phyloP scores from a whole-genome alignment of 1,139 yeast species.

The Ogataea hybrid region DNA sequence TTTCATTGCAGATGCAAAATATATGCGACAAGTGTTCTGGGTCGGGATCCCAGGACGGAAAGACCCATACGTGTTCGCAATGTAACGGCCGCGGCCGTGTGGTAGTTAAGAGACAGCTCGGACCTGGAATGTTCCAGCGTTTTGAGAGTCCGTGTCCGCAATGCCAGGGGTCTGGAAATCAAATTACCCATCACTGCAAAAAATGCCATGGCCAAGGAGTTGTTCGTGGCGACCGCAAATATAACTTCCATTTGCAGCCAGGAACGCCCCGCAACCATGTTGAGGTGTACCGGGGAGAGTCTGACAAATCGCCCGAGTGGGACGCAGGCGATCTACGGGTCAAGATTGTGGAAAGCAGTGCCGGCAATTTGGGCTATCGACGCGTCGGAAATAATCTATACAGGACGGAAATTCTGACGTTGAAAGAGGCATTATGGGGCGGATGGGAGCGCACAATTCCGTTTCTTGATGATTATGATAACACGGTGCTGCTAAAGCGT shows the following conservation, averaged over 20 bases:
- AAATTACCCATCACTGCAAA: conserved; percentile 61
- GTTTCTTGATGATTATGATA: conserved; percentile 61
- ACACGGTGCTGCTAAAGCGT: conserved; percentile 48
- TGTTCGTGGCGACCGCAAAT: conserved; percentile 51
- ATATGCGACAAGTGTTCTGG: conserved; percentile 79
- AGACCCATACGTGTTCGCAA: conserved; percentile 56
- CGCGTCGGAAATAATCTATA: conserved; percentile 72
- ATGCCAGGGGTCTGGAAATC: conserved; percentile 77
- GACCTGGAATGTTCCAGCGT: conserved; percentile 88
- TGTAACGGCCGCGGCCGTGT: conserved; percentile 79
- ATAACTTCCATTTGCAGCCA: conserved; percentile 61
- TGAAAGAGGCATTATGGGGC: conserved; percentile 72
- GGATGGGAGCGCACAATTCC: conserved; percentile 72
- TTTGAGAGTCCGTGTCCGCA: conserved; percentile 74
- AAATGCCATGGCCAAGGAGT: conserved; percentile 73
- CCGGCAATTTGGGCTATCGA: conserved; percentile 76
- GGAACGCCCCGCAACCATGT: conserved; percentile 66
- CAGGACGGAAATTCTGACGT: conserved; percentile 74
- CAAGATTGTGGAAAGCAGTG: conserved; percentile 51
- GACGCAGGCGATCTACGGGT: conserved; percentile 77
- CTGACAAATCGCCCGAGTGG: conserved; percentile 80
- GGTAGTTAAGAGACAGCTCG: conserved; percentile 71
- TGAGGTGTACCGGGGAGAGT: conserved; percentile 68
- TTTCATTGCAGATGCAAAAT: conserved; percentile 68
- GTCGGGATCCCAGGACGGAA: conserved; percentile 79